Evolutionary conservation across 2,329 filamentous ascomycete species (phyloP), one percentile per base, ranked within the genome.

Genomic region (Sporothrix phasma): DNA sequence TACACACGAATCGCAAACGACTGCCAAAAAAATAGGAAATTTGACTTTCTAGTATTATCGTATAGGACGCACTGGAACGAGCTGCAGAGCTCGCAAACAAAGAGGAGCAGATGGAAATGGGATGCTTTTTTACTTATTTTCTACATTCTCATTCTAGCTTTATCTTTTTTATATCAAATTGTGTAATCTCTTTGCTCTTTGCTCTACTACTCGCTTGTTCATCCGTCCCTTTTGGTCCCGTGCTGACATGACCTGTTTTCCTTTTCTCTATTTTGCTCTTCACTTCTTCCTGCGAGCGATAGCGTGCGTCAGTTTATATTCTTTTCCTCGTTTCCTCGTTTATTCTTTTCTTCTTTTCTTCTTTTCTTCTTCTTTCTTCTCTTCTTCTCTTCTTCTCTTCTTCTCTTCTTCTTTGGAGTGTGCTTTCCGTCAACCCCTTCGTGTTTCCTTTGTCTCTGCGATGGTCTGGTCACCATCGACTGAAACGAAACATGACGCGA

Each of bases 381-480:
- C 15, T 37, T 10, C 34, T 15, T 37, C 2, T 37, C 15, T 13
- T 49, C 10, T 34, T 37, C 17, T 62, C 11, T 4, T 31, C 31
- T 34, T 54, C 1, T 8, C 24, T 10, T 5, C n/a, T 26, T 13
- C 11, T 51, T 46, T 43, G 45, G n/a, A 19, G 31, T 24, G 15
- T 61, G 37, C 7, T 5, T n/a, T n/a, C 29, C 4, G 15, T 26
- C n/a, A 41, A 10, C 19, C 26, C 13, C 39, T 37, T 47, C 29
- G 29, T 49, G n/a, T n/a, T n/a, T n/a, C n/a, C n/a, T 37, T 37
- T 37, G 11, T 37, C 34, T 6, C 34, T n/a, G 6, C 3, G 5
- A 19, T 66, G 65, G 65, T 64, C 65, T 60, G 65, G 65, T 29
- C 61, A 66, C 63, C 63, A 65, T 47, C 31, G 39, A n/a, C 10